Evolutionary conservation across 371 early-diverging fungal genomes (phyloP).

Genomic region (Mucor lusitanicus): DNA sequence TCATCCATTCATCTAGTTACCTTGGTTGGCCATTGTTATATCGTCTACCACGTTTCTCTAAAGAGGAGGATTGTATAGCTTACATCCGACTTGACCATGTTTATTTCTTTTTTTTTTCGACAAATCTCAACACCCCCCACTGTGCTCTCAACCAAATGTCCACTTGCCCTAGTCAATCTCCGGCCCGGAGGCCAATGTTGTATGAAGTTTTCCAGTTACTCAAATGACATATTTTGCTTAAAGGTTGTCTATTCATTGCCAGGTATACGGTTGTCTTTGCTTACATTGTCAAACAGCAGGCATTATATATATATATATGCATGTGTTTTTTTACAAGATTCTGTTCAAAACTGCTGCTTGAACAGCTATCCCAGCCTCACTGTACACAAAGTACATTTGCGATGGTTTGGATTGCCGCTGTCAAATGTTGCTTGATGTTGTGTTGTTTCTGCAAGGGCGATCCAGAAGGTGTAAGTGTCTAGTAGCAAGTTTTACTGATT

Average conservation of each 20-base stretch:
- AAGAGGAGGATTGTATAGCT: constrained; percentile 28
- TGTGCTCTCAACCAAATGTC: background rate
- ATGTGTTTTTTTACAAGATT: no score
- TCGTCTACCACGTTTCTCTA: constrained; percentile 34
- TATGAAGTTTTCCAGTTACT: background rate
- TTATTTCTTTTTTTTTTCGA: background rate
- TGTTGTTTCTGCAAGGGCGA: no score
- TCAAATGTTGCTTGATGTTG: background rate
- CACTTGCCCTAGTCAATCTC: background rate
- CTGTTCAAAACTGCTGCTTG: no score
- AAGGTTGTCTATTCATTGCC: background rate
- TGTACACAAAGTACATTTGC: background rate
- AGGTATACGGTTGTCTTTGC: background rate
- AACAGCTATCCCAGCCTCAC: no score
- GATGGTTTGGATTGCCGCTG: background rate
- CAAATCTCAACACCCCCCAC: background rate
- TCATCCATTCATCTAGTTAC: constrained; percentile 6
- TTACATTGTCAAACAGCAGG: background rate
- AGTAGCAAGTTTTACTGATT: no score
- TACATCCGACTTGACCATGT: constrained; percentile 10
- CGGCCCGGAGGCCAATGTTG: background rate
- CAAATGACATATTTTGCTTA: background rate
- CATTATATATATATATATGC: no score
- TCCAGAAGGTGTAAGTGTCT: no score
- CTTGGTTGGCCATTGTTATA: constrained; percentile 31